These are phyloP conservation scores for Bryum argenteum DNA, from an alignment of 225 moss, liverwort and hornwort genomes.

Conservation along the genomic window DNA sequence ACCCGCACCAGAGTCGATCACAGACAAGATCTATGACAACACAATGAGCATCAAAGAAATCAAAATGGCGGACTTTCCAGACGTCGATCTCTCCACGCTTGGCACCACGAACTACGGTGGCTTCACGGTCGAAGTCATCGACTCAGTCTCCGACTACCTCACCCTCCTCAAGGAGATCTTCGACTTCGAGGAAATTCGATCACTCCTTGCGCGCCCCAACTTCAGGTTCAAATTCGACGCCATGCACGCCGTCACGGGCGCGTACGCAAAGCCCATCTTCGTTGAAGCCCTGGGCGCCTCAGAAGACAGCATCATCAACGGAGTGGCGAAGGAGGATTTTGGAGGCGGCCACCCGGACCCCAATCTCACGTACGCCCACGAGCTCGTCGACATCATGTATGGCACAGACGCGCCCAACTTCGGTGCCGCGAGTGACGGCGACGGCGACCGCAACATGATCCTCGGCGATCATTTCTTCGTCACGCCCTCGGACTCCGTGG, in stretches of 20 bases:
- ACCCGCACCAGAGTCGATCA: conserved; percentile 91
- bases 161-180: conserved; percentile 65
- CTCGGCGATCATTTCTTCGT: conserved; percentile 94
- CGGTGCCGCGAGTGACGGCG: conserved; percentile 96
- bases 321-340: conserved; percentile 81
- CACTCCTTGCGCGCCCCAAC: conserved; percentile 61
- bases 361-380: conserved; percentile 87
- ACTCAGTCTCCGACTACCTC: conserved; percentile 86
- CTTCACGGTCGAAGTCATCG: conserved; percentile 86
- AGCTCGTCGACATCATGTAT: conserved; percentile 83
- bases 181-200: conserved; percentile 72
- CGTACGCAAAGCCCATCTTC: conserved; percentile 87
- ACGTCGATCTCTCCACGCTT: conserved; percentile 64
- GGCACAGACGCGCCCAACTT: conserved; percentile 67
- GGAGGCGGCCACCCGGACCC: conserved; percentile 98
- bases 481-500: conserved; percentile 94
- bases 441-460: conserved; percentile 96
- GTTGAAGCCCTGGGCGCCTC: conserved; percentile 79
- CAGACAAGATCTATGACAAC: conserved; percentile 88
- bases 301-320: conserved; percentile 72
- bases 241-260: conserved; percentile 96
- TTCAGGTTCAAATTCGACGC: conserved; percentile 90
- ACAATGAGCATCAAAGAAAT: conserved; percentile 71
- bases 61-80: conserved; percentile 73
- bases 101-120: conserved; percentile 61